phyloP scores from a whole-genome alignment of 2,329 filamentous ascomycete genomes.

The Ophioceras dolichostomum region DNA sequence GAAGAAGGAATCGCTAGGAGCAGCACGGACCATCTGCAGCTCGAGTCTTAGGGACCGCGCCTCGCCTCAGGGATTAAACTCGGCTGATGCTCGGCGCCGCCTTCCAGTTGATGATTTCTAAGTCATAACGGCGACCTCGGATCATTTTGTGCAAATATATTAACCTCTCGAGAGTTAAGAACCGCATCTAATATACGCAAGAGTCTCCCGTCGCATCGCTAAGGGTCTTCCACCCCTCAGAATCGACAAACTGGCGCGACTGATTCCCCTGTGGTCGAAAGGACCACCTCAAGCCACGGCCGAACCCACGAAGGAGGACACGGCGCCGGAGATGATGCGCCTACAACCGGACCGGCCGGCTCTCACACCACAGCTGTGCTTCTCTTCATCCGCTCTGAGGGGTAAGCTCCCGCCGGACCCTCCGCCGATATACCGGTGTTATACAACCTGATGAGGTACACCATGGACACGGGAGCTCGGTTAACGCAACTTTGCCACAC shows the following conservation, averaged over 20 bases:
- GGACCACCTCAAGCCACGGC: constrained; percentile 23
- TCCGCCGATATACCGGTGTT: constrained; percentile 1
- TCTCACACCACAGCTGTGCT: constrained; percentile 67
- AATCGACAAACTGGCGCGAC: constrained; percentile 28
- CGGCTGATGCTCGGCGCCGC: no score
- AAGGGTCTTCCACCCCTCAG: no score
- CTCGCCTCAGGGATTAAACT: no score
- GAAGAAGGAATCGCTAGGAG: no score
- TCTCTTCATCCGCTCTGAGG: constrained; percentile 55
- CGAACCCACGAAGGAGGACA: constrained; percentile 17
- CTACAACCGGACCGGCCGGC: constrained; percentile 31
- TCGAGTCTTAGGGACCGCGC: no score
- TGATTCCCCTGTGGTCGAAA: constrained; percentile 30
- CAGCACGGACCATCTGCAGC: no score
- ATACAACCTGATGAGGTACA: neutral
- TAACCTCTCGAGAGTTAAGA: no score
- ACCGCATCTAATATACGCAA: no score
- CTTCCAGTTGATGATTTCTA: no score
- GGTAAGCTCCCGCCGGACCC: constrained; percentile 32
- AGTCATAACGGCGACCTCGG: no score
- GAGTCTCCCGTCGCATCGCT: no score
- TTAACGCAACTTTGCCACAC: neutral
- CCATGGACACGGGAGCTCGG: constrained; percentile 4
- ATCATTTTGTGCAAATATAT: no score
- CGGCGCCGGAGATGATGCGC: constrained; percentile 26